Base-by-base conservation (phyloP, 768 basidiomycete genomes). In the Gelatoporia subvermispora region DNA sequence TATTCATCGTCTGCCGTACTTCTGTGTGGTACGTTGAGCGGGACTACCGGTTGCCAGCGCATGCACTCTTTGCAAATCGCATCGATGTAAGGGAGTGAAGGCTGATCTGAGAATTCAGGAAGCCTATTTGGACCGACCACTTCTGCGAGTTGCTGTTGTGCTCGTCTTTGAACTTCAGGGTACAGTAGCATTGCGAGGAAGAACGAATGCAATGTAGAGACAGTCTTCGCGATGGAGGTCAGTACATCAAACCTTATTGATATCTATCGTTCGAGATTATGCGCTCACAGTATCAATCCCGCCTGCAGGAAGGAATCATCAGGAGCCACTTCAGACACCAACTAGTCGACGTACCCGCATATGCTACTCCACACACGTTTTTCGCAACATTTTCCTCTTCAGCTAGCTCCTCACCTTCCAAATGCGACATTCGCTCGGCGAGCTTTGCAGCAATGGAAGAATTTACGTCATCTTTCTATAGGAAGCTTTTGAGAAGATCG, bases 71-170 rank as follows among this genome's bases (percentile, higher is more conserved):
- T 56, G 23, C 58, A 22, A 22, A 60, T 47, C 17, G 39, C 36
- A 17, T 56, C 54, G 20, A 60, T 35, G 47, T 60, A 60, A 5
- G 59, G 59, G 13, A 60, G 52, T 21, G 45, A 47, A 11, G 43
- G 49, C 39, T 44, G 41, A 36, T 63, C 61, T n/a, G 56, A 58
- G 21, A 58, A 48, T 9, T 58, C 52, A 5, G 53, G 51, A n/a
- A 58, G 43, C 1, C 73, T 60, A 43, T 68, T 66, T 9, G 38
- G 41, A 13, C 74, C 74, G 10, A 72, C 55, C 2, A 72, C 69
- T 2, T 57, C 47, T 47, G 74, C 72, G 2, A 76, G 60, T 48
- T 76, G 73, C 9, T 60, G 61, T 41, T 73, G 73, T 15, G 72
- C 73, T 47, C 65, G 70, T 24, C 49, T 51, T 43, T 64, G 65